Base-by-base conservation (phyloP, 2,329 filamentous ascomycete genomes). In the Aspergillus sp. region DNA sequence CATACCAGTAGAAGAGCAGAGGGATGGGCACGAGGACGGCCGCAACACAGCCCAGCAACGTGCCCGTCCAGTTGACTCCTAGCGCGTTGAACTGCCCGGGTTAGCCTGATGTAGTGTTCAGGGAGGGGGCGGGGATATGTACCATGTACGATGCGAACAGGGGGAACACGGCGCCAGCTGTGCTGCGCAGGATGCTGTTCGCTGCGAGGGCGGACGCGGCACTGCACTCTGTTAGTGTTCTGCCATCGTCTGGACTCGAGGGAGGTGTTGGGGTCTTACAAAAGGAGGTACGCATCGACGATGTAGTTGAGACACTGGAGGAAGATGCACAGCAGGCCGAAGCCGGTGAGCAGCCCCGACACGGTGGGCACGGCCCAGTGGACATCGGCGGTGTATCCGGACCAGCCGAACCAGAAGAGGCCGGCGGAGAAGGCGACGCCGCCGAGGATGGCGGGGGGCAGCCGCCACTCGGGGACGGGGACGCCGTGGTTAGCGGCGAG, bases 391-490 rank as follows among this genome's bases (percentile, higher is more conserved):
- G 62, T 75, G 64, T 78, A 81, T 16, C 86, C 87, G 4, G 85
- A 83, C 87, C 87, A 90, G 57, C 87, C 88, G 58, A 90, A 89
- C 86, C 87, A 90, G 72, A 91, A 89, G 25, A 91, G 81, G 20
- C 87, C 87, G 21, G 70, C 76, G 1, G 86, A 78, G 45, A 78
- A 81, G 3, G 78, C 63, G 3, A 74, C 71, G 17, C 80, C 80
- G 4, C 81, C 81, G 5, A 78, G 55, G 49, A 84, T 81, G 21
- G 77, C 76, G 3, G 79, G 78, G 0, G 81, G 80, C 1, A 82
- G 66, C 47, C 81, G 77, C 81, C 81, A 84, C 64, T 84, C 81
- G 0, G 81, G 81, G 1, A 83, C 66, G 0, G 80, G 79, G 3
- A 82, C 69, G 53, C 78, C 77, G 58, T 84, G 83, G 73, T 91